Evolutionary conservation across 202 grass and related monocot genomes (phyloP).

Genomic region (Panicum hallii): DNA sequence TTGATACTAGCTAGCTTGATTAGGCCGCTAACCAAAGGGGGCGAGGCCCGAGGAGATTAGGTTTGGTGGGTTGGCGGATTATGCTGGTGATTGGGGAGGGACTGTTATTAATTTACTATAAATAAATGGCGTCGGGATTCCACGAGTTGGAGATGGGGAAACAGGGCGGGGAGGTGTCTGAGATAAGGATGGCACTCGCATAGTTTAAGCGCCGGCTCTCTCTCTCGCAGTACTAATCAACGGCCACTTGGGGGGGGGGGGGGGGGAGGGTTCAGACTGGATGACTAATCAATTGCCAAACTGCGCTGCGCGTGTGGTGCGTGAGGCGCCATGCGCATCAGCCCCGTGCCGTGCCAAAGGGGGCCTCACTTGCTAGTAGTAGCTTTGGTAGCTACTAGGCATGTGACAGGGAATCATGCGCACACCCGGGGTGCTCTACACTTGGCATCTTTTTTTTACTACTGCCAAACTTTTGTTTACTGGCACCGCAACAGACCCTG

Average conservation of each 20-base stretch:
- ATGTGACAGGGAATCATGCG: conserved; percentile 17
- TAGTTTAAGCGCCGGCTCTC: conserved; percentile 60
- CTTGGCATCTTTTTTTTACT: conserved; percentile 39
- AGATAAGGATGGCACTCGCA: conserved; percentile 67
- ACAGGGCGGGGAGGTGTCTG: conserved; percentile 80
- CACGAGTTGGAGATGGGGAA: conserved; percentile 90
- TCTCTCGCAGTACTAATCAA: not conserved
- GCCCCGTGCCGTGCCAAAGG: not conserved
- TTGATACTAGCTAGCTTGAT: conserved; percentile 2
- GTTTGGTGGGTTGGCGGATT: conserved; percentile 21
- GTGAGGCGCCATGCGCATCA: conserved; percentile 37
- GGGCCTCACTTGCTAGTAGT: not conserved
- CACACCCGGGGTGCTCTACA: not conserved
- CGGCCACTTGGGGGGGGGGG: not conserved
- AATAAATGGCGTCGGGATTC: conserved; percentile 40
- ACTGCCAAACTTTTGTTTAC: not conserved
- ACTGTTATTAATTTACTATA: not conserved
- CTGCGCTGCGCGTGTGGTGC: conserved; percentile 29
- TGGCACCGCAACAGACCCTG: not conserved
- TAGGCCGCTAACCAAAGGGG: conserved; percentile 12
- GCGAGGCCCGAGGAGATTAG: conserved; percentile 54
- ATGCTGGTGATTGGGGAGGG: not conserved
- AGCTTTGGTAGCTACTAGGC: not conserved
- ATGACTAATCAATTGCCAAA: conserved; percentile 3
- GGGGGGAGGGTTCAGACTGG: no score